Evolutionary conservation across 225 moss, liverwort and hornwort genomes (phyloP).

Genomic region (Marchantia paleacea): DNA sequence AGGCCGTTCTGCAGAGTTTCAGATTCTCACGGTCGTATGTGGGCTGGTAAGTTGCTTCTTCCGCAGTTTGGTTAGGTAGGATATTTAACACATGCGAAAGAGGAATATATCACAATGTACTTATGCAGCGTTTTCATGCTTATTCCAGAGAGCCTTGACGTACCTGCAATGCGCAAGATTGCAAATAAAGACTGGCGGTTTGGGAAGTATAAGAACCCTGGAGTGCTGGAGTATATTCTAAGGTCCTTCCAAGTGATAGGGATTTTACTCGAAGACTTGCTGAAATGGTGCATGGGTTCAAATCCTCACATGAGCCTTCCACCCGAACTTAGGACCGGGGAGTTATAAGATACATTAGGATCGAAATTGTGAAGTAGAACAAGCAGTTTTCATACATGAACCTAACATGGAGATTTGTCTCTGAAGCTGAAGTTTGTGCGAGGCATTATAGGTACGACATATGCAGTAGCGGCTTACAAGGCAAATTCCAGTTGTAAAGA

Average conservation of each 20-base stretch:
- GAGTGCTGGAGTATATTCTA: slow-evolving; percentile 30
- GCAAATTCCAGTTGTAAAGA: neutral
- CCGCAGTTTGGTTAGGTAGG: too few species aligned
- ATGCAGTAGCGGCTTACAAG: neutral
- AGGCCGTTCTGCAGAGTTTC: slow-evolving; percentile 80
- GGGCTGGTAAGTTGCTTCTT: slow-evolving; percentile 55
- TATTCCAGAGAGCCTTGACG: slow-evolving; percentile 72
- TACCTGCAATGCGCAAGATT: slow-evolving; percentile 50
- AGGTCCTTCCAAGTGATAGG: slow-evolving; percentile 65
- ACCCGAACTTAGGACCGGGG: slow-evolving; percentile 70
- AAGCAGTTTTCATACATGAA: neutral
- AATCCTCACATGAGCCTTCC: slow-evolving; percentile 59
- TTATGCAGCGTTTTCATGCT: neutral
- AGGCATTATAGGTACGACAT: neutral
- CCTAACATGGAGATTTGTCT: neutral
- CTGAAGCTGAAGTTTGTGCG: too few species aligned
- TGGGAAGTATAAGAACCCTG: slow-evolving; percentile 61
- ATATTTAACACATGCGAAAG: neutral
- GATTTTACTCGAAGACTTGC: slow-evolving; percentile 52
- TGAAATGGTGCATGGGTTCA: slow-evolving; percentile 42
- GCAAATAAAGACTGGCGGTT: slow-evolving; percentile 86
- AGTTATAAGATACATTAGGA: slow-evolving; percentile 34
- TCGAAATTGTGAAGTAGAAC: neutral
- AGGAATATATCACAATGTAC: neutral
- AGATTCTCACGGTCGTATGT: slow-evolving; percentile 65